Base-by-base conservation (phyloP, 2,329 filamentous ascomycete species). In the Stagonosporopsis vannaccii region DNA sequence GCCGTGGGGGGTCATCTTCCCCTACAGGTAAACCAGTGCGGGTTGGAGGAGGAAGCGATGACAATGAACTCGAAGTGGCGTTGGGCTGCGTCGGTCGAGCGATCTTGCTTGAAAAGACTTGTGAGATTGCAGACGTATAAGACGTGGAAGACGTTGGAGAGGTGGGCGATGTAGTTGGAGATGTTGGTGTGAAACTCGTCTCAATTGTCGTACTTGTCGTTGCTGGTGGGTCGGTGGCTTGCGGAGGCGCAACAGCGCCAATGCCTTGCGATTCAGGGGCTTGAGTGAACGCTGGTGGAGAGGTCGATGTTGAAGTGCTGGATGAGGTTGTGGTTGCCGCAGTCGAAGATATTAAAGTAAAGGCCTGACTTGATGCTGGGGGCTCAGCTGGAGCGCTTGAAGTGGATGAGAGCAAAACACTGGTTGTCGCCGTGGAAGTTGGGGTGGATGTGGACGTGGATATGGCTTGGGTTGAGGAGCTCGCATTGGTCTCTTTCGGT, bases 181-280 rank as follows among this genome's bases (percentile, higher is more conserved):
- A 23, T 3, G 30, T 46, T 8, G 22, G 15, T 6, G 42, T 32
- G 12, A 47, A 43, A 12, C 33, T 48, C 4, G 41, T 32, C 12
- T n/a, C 9, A 11, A 17, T 28, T 28, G 23, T 17, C 1, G 39
- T 26, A 6, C 2, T 12, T 6, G 50, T 41, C 5, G 42, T 48
- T 8, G 40, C 49, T 33, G 45, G 33, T 3, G 51, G 33, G 3
- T 42, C 46, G 3, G 59, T 64, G 41, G 55, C 53, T 19, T 57
- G 55, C 2, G 60, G 60, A 6, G 63, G 61, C 17, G 54, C 42
- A 13, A 55, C 48, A 26, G 51, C 56, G 42, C 42, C 48, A 23
- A 55, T 63, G n/a, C 55, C 56, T 40, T 58, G 49, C 15, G 61
- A 59, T 15, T 57, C 52, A 12, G 51, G 35, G 1, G 22, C 44